Evolutionary conservation across 192 early-diverging fungal species (phyloP).

Genomic region (Anaeromyces robustus): DNA sequence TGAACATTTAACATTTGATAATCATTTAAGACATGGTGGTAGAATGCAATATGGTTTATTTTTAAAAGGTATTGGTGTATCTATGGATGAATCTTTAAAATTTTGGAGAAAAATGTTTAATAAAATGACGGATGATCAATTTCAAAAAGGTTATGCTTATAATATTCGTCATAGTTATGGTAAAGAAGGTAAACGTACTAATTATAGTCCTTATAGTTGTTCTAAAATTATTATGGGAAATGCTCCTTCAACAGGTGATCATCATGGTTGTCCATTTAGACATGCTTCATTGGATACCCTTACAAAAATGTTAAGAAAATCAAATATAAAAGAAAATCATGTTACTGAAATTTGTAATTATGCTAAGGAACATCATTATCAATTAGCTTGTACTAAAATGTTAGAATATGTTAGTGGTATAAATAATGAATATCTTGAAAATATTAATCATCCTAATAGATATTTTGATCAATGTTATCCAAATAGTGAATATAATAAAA

Average conservation of each 20-base stretch:
- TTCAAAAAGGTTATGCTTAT: constrained; percentile 85
- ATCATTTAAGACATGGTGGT: constrained; percentile 71
- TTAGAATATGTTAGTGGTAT: constrained; percentile 50
- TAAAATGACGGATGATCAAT: constrained; percentile 69
- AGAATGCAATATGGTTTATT: constrained; percentile 88
- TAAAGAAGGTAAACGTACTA: constrained; percentile 68
- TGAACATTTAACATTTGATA: constrained; percentile 44
- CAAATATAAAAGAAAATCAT: constrained; percentile 41
- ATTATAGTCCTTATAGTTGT: constrained; percentile 67
- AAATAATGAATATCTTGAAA: constrained; percentile 20
- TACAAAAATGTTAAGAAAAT: constrained; percentile 31
- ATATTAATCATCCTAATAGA: constrained; percentile 89
- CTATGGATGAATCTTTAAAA: constrained; percentile 72
- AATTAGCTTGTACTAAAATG: constrained; percentile 83
- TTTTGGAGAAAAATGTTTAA: constrained; percentile 83
- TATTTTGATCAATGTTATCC: constrained; percentile 61
- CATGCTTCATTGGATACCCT: constrained; percentile 57
- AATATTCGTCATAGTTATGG: constrained; percentile 95
- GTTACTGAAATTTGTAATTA: constrained; percentile 47
- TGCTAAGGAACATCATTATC: constrained; percentile 62
- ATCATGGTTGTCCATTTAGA: constrained; percentile 92
- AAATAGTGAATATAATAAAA: neutral
- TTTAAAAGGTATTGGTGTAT: constrained; percentile 82
- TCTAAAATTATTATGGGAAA: constrained; percentile 69
- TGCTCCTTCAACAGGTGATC: constrained; percentile 63